Conservation (phyloP, 2,329 filamentous ascomycete genomes). For the Colletotrichum kahawae region DNA sequence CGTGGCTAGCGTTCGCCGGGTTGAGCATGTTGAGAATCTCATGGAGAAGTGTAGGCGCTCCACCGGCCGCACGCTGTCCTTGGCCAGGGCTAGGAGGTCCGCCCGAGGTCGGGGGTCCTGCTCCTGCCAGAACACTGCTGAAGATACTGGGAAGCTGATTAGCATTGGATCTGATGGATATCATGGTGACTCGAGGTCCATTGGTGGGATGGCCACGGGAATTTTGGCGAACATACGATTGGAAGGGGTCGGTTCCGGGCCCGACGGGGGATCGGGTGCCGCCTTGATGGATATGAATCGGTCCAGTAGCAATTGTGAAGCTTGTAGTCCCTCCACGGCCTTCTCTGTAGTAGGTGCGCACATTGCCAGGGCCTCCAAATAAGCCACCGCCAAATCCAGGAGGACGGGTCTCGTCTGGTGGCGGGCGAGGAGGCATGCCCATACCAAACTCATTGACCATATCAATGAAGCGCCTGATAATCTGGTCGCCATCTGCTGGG, state of each 20-base stretch:
- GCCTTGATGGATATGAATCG: constrained; percentile 28
- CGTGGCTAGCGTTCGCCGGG: constrained; percentile 58
- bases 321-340: constrained; percentile 47
- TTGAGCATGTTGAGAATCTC: constrained; percentile 61
- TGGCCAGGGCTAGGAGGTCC: constrained; percentile 14
- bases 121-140: constrained; percentile 46
- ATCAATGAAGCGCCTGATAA: constrained; percentile 47
- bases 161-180: constrained; percentile 29
- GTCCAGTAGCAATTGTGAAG: constrained; percentile 52
- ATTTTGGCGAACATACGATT: constrained; percentile 45
- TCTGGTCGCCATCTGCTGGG: constrained; percentile 36
- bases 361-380: constrained; percentile 34
- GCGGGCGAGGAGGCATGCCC: constrained; percentile 7
- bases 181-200: constrained; percentile 20
- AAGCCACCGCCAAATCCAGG: constrained; percentile 19
- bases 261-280: constrained; percentile 12
- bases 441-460: constrained; percentile 45
- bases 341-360: constrained; percentile 42
- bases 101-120: constrained; percentile 37
- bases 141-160: constrained; percentile 49
- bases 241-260: constrained; percentile 45
- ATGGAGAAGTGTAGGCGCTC: constrained; percentile 42
- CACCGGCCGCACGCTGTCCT: neutral
- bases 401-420: constrained; percentile 15
- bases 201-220: constrained; percentile 2